Evolutionary conservation across 129 eudicot species (phyloP).

Genomic region (Helianthus tuberosus): DNA sequence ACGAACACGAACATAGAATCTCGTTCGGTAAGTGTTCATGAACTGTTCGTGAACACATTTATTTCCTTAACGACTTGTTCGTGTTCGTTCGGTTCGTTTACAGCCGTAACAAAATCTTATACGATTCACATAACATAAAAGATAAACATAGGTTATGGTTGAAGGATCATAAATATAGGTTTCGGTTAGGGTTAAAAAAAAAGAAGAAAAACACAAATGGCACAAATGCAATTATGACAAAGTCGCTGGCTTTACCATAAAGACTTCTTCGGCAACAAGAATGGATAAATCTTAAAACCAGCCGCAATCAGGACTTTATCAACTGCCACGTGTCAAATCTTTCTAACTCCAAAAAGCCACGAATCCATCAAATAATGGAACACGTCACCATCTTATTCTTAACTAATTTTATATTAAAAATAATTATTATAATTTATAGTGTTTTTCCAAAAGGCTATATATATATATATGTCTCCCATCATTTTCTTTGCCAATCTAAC

Average conservation of each 20-base stretch:
- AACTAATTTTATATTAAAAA: neutral
- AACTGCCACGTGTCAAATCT: constrained; percentile 34
- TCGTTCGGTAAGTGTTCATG: no score
- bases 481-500: constrained; percentile 19
- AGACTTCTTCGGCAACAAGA: constrained; percentile 29
- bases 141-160: no score
- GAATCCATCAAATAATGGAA: constrained; percentile 38
- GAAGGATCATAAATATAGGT: no score
- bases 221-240: constrained; percentile 22
- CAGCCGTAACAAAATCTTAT: no score
- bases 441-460: constrained; percentile 22
- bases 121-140: no score
- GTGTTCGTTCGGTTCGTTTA: no score
- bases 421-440: neutral
- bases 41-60: no score
- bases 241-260: neutral
- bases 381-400: constrained; percentile 31
- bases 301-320: constrained; percentile 22
- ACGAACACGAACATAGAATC: no score
- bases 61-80: no score
- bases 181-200: neutral
- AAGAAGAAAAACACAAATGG: neutral
- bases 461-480: constrained; percentile 18
- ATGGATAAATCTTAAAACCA: constrained; percentile 20
- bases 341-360: constrained; percentile 35